Evolutionary conservation across 108 stramenopile species (phyloP), one percentile per base, ranked within the genome.

Genomic region (Fistulifera solaris): DNA sequence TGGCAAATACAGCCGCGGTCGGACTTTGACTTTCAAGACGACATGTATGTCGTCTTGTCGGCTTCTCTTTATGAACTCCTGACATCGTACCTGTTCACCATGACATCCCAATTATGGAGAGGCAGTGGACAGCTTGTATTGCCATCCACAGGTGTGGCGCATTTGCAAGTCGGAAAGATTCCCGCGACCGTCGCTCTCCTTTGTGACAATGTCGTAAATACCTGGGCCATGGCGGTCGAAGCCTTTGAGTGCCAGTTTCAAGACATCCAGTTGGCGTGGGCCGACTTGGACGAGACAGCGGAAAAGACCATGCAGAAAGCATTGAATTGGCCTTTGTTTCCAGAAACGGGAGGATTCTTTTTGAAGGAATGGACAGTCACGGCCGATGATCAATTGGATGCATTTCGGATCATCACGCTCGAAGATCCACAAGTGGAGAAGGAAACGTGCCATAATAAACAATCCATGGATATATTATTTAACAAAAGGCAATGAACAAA

Each of bases 141-240:
- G 11, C 67, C 59, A 1, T 52, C 63, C 35, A 66, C 57, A 17
- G 66, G 66, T 7, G 63, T 64, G 1, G 45, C 68, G 18, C 67
- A 68, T 35, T 44, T 72, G 59, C 67, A 68, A 52, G 72, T 66
- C 1, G 54, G 58, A 19, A 41, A 60, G 42, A 61, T 65, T 15
- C 67, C 63, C 8, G 17, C 56, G 26, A 68, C 67, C 13, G 49
- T 75, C 41, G 39, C 53, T 7, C 65, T 75, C 24, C 23, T 75
- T 54, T 75, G 73, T 40, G 67, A 75, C 46, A 72, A 72, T 54
- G 28, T 60, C 7, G 45, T 75, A 26, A 43, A 75, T 53, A 31
- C 39, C 1, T 66, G 55, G 56, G 62, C 50, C 2, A 47, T 75
- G 60, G 42, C 52, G 38, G 35, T 75, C 21, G 23, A 61, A 17